Base-by-base conservation (phyloP, 2,329 filamentous ascomycete genomes). In the Sarocladiaceae sp. region DNA sequence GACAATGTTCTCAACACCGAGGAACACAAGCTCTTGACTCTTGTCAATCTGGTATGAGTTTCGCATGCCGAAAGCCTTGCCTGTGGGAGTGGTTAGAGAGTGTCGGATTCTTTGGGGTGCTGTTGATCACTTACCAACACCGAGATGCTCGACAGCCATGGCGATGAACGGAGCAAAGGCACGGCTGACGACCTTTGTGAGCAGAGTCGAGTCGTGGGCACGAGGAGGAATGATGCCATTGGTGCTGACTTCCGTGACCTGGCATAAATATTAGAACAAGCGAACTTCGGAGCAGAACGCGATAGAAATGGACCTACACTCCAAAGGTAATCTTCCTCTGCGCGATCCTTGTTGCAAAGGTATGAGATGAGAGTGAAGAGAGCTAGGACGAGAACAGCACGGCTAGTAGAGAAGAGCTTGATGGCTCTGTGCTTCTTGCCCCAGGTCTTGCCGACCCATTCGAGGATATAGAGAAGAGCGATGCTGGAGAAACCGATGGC, bases 351-450 rank as follows among this genome's bases (percentile, higher is more conserved):
- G 69, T 87, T 87, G 54, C 85, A 77, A 2, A 75, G 75, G 54
- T 82, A 87, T 31, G 79, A 83, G 58, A 87, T 77, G 12, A 82
- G 73, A 0, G 83, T 86, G 66, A 80, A 86, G 25, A 86, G 68
- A 3, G 84, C 66, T 5, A 87, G 71, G 2, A 80, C 73, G 23
- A 86, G 70, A 52, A 84, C 81, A 11, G 82, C 82, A 3, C 83
- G 73, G 12, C 79, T 82, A 54, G 82, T 82, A 35, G 78, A 76
- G 4, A 84, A 61, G 31, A 84, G 74, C 73, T 80, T 83, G 58
- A 86, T 68, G 22, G 74, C 60, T 58, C 77, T 80, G 67, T 77
- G 77, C 62, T 76, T 78, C 56, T 74, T 77, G 8, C 80, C 81
- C 76, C 79, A 84, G 48, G 70, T 73, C 63, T 79, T 77, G 8